A percentile compares a stretch with the other conserved stretches of the same genome.
These are phyloP conservation scores for Bipolaris oryzae DNA, from an alignment of 2,329 filamentous ascomycete genomes.

Conservation along the genomic window DNA sequence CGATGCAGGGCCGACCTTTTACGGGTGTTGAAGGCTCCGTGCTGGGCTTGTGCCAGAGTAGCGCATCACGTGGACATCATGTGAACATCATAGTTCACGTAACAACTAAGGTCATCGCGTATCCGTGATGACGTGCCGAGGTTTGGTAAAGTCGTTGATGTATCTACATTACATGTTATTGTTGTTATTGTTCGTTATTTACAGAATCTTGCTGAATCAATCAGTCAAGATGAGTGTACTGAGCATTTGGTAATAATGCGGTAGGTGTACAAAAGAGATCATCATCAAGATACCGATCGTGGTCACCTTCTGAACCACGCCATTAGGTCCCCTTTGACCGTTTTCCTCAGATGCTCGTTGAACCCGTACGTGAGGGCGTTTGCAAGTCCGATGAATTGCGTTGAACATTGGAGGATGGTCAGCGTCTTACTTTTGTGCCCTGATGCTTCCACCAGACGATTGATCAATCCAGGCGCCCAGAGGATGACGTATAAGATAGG, in stretches of 20 bases:
- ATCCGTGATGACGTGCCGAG: too few species aligned
- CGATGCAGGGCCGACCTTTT: too few species aligned
- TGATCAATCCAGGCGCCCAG: constrained; percentile 42
- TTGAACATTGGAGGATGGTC: constrained; percentile 22
- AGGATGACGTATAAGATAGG: constrained; percentile 43
- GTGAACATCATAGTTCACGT: background rate
- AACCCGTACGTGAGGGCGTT: constrained; percentile 29
- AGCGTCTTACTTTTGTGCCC: constrained; percentile 15
- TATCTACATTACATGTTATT: background rate
- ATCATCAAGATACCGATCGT: background rate
- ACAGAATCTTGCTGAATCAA: background rate
- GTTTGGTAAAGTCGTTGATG: background rate
- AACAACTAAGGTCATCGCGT: background rate
- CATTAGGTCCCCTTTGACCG: background rate
- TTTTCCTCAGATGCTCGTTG: constrained; percentile 22
- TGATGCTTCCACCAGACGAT: constrained; percentile 26
- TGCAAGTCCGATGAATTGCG: constrained; percentile 30
- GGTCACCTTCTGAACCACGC: background rate
- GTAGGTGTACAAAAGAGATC: background rate
- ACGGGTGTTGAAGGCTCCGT: too few species aligned
- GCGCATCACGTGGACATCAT: too few species aligned
- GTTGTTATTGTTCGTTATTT: background rate
- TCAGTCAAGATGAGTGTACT: background rate
- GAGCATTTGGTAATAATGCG: background rate
- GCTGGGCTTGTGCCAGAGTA: background rate